phyloP scores from a whole-genome alignment of 371 early-diverging fungal genomes.

The Saksenaea vasiformis region DNA sequence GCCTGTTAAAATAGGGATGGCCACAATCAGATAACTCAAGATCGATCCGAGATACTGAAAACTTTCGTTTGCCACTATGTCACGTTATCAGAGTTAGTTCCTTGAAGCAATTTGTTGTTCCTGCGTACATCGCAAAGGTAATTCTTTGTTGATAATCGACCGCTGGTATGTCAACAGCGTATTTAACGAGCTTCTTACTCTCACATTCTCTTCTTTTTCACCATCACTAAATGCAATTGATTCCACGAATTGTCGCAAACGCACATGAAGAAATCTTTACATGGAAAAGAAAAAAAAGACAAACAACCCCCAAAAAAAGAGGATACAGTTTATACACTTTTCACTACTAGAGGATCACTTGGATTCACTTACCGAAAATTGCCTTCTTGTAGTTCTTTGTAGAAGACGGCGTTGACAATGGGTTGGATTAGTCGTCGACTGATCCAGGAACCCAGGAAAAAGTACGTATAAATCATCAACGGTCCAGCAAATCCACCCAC shows the following conservation, averaged over 20 bases:
- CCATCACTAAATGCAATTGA: conserved; percentile 80
- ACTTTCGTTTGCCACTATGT: conserved; percentile 60
- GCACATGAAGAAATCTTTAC: conserved; percentile 69
- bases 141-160: conserved; percentile 60
- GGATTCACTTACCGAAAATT: conserved; percentile 59
- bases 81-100: neutral
- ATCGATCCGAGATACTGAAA: conserved; percentile 83
- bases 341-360: neutral
- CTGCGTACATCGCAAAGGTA: conserved; percentile 63
- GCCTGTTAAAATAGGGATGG: conserved; percentile 83
- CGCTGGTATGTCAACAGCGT: conserved; percentile 58
- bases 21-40: conserved; percentile 82
- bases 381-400: conserved; percentile 81
- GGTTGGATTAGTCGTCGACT: conserved; percentile 70
- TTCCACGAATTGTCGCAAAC: conserved; percentile 75
- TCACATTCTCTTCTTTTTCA: conserved; percentile 60
- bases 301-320: neutral
- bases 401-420: conserved; percentile 73
- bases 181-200: conserved; percentile 57
- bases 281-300: neutral
- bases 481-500: conserved; percentile 77
- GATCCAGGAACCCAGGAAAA: conserved; percentile 63
- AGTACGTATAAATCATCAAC: conserved; percentile 69
- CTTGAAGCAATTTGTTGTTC: neutral
- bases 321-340: neutral